Percentiles rank a stretch among this genome's conserved stretches.
phyloP scores from a whole-genome alignment of 139 green algal genomes.

The Astrephomene gubernaculifera region DNA sequence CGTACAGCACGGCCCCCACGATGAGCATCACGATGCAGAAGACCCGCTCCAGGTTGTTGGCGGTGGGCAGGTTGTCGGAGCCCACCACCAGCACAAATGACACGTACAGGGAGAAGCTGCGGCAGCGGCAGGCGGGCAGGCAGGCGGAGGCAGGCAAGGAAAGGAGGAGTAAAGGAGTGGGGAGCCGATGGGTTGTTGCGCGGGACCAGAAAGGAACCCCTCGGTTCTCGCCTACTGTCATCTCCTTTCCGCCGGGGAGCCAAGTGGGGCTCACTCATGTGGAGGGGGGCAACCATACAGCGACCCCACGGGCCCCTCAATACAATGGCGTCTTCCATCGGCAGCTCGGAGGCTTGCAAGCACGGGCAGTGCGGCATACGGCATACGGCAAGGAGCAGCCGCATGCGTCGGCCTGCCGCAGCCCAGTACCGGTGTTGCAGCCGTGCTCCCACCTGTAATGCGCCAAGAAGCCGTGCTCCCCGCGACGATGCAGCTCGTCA shows the following conservation, averaged over 20 bases:
- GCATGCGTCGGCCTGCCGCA: neutral
- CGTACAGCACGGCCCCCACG: constrained; percentile 8
- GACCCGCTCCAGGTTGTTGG: constrained; percentile 56
- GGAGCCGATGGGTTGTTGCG: neutral
- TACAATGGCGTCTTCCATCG: neutral
- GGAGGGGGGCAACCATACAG: neutral
- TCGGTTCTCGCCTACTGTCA: neutral
- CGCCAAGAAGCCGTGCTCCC: neutral
- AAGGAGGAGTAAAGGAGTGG: neutral
- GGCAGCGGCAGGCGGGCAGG: neutral
- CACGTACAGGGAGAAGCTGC: constrained; percentile 49
- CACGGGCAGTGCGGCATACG: neutral
- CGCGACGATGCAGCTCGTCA: neutral
- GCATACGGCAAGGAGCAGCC: neutral
- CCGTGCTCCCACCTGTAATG: neutral
- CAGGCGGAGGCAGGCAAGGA: neutral
- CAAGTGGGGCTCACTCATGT: too few species aligned
- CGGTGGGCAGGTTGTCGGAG: constrained; percentile 48
- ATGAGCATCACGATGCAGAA: constrained; percentile 32
- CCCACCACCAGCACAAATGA: constrained; percentile 59
- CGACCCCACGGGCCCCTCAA: neutral
- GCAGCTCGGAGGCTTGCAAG: neutral
- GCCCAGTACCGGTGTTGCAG: neutral
- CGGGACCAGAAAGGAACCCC: neutral
- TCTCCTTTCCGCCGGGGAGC: neutral